phyloP scores from a whole-genome alignment of 345 rosid genomes.

The Eutrema yunnanense region DNA sequence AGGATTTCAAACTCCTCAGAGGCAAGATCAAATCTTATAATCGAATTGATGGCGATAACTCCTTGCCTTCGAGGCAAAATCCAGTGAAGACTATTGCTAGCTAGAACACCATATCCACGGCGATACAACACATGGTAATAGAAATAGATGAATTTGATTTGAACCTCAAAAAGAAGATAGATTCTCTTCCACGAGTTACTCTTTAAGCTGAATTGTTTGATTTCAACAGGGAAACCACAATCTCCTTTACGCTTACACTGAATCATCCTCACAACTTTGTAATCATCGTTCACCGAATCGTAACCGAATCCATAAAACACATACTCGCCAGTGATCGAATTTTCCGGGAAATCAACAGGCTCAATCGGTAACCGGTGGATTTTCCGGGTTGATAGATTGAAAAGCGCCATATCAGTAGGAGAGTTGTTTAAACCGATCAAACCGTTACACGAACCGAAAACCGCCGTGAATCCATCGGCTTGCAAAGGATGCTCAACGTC shows the following conservation, averaged over 20 bases:
- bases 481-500: slow-evolving; percentile 34
- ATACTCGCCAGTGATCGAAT: slow-evolving; percentile 1
- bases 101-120: slow-evolving; percentile 29
- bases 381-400: slow-evolving; percentile 33
- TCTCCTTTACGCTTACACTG: not conserved
- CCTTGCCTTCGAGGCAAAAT: slow-evolving; percentile 16
- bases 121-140: slow-evolving; percentile 12
- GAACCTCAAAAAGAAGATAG: not conserved
- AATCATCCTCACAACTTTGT: slow-evolving; percentile 38
- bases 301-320: slow-evolving; percentile 42
- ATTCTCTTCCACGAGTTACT: slow-evolving; percentile 34
- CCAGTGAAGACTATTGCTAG: slow-evolving; percentile 46
- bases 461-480: slow-evolving; percentile 29
- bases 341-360: slow-evolving; percentile 4
- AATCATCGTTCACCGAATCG: slow-evolving; percentile 37
- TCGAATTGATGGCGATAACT: not conserved
- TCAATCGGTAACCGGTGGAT: slow-evolving; percentile 26
- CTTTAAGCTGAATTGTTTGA: slow-evolving; percentile 32
- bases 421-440: slow-evolving; percentile 38
- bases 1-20: slow-evolving; percentile 28
- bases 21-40: slow-evolving; percentile 39
- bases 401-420: slow-evolving; percentile 35
- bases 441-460: slow-evolving; percentile 45
- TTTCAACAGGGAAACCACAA: not conserved
- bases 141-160: not conserved